Conservation (phyloP, 2,329 filamentous ascomycete species). For the Camptophora hylomeconis region DNA sequence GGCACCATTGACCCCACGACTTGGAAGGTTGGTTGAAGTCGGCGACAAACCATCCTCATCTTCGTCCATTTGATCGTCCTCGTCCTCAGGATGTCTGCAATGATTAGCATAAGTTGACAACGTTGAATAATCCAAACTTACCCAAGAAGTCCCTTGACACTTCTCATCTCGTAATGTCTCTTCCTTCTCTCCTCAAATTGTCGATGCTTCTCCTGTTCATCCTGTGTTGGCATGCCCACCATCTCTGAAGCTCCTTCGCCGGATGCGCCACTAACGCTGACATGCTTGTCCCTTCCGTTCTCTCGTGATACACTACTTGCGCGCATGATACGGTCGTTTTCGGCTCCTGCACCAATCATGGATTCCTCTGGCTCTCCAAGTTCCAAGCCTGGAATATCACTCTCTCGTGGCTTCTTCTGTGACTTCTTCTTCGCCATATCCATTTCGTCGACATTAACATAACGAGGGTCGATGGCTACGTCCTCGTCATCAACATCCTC, state of each 20-base stretch:
- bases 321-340: constrained; percentile 33
- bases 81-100: constrained; percentile 47
- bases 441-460: constrained; percentile 42
- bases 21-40: constrained; percentile 28
- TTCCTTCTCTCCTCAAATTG: constrained; percentile 85
- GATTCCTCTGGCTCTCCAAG: constrained; percentile 83
- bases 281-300: constrained; percentile 51
- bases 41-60: constrained; percentile 33
- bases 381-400: constrained; percentile 84
- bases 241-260: constrained; percentile 26
- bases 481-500: constrained; percentile 51
- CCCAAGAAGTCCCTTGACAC: constrained; percentile 79
- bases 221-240: constrained; percentile 47
- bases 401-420: constrained; percentile 39
- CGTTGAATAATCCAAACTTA: constrained; percentile 25
- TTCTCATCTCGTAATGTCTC: constrained; percentile 98
- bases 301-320: constrained; percentile 28
- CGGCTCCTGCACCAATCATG: constrained; percentile 27
- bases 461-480: constrained; percentile 19
- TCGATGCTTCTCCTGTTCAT: constrained; percentile 81
- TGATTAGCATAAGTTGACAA: not conserved
- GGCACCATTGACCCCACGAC: constrained; percentile 20
- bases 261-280: constrained; percentile 61
- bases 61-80: constrained; percentile 49
- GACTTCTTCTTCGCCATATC: constrained; percentile 37